phyloP scores from a whole-genome alignment of 352 stramenopile genomes.

The Hyaloperonospora brassicae region DNA sequence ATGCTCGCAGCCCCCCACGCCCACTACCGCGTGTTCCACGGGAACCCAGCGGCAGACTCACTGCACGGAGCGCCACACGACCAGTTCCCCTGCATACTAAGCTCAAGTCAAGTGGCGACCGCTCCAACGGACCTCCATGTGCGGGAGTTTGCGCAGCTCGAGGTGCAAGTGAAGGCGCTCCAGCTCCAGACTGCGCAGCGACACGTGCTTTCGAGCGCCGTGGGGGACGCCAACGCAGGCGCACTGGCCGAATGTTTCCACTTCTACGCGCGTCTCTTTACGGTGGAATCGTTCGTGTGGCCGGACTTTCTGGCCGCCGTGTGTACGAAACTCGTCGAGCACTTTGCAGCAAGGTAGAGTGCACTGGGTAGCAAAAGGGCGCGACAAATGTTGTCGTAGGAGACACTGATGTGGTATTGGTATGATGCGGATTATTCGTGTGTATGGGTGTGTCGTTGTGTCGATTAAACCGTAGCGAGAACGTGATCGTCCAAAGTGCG shows the following conservation, averaged over 20 bases:
- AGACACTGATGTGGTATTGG: neutral
- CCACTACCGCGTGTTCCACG: constrained; percentile 56
- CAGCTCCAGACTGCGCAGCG: constrained; percentile 24
- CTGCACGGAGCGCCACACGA: constrained; percentile 21
- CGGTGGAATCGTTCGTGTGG: constrained; percentile 49
- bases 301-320: constrained; percentile 52
- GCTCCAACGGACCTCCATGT: constrained; percentile 42
- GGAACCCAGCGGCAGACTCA: constrained; percentile 31
- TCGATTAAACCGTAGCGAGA: constrained; percentile 21
- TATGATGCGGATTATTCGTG: neutral
- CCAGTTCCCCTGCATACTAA: constrained; percentile 25
- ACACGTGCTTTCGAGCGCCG: constrained; percentile 5
- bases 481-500: constrained; percentile 24
- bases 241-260: constrained; percentile 38
- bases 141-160: constrained; percentile 48
- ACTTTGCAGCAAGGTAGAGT: constrained; percentile 38
- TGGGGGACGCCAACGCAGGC: constrained; percentile 16
- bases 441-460: neutral
- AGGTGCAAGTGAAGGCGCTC: constrained; percentile 49
- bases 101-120: constrained; percentile 3
- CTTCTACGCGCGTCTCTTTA: constrained; percentile 49
- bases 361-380: constrained; percentile 2
- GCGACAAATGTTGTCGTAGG: neutral
- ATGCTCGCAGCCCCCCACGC: constrained; percentile 33
- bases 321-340: constrained; percentile 45